Percentiles rank a stretch among this genome's conserved stretches.
These are phyloP conservation scores for Baudoinia panamericana DNA, from an alignment of 495 filamentous ascomycete species.

Conservation along the genomic window DNA sequence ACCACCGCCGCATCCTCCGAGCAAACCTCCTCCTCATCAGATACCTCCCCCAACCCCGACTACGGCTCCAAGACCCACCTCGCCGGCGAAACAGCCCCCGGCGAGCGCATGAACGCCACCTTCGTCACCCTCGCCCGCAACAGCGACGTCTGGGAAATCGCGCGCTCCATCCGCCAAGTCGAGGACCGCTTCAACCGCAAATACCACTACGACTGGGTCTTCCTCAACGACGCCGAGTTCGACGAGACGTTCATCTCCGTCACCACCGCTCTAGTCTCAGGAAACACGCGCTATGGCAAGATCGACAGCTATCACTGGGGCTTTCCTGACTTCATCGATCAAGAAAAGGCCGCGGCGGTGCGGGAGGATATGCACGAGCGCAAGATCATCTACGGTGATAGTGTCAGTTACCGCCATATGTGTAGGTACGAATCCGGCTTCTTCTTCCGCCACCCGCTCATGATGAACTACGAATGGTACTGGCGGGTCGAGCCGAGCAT, in stretches of 20 bases:
- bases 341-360: constrained; percentile 42
- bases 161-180: constrained; percentile 81
- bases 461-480: constrained; percentile 37
- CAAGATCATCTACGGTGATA: constrained; percentile 68
- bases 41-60: constrained; percentile 21
- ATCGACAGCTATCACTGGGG: constrained; percentile 40
- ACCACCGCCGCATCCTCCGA: constrained; percentile 1
- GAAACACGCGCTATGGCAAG: constrained; percentile 74
- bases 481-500: constrained; percentile 37
- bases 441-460: constrained; percentile 36
- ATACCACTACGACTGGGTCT: constrained; percentile 98
- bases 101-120: constrained; percentile 79
- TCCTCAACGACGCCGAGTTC: constrained; percentile 90
- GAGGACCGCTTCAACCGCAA: constrained; percentile 95
- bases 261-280: constrained; percentile 77
- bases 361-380: constrained; percentile 39
- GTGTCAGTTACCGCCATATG: constrained; percentile 45
- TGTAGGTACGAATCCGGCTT: constrained; percentile 38
- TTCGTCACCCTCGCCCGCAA: constrained; percentile 95
- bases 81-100: constrained; percentile 36
- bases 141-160: constrained; percentile 88
- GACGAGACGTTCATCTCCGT: constrained; percentile 85
- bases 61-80: constrained; percentile 22
- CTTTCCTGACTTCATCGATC: constrained; percentile 42
- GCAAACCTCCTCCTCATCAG: background rate